These are phyloP conservation scores for Extremus antarcticus DNA, from an alignment of 495 filamentous ascomycete species.

Conservation along the genomic window DNA sequence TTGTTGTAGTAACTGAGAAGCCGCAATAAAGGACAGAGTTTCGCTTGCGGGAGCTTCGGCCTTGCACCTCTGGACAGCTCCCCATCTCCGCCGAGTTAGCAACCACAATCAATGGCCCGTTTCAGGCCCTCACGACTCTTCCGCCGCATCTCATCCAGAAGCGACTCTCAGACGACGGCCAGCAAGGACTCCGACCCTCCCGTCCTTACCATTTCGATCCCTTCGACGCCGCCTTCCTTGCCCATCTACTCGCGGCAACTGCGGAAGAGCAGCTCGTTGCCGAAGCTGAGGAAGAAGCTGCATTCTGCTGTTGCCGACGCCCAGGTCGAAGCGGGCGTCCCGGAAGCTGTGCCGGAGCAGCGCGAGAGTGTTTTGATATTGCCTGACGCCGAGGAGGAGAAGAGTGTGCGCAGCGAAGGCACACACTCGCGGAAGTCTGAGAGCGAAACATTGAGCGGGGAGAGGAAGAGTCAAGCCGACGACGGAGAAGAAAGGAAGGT, in stretches of 20 bases:
- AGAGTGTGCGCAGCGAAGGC: not conserved
- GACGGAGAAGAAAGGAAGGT: not conserved
- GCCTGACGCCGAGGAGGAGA: not conserved
- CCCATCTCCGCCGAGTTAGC: no score
- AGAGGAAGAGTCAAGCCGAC: not conserved
- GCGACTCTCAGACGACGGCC: not conserved
- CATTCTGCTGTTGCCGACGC: not conserved
- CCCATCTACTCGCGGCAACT: not conserved
- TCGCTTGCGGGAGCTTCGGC: no score
- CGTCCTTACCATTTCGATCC: not conserved
- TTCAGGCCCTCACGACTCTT: slow-evolving; percentile 1
- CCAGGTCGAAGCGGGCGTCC: not conserved
- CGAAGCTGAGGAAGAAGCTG: not conserved
- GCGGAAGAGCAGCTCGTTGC: slow-evolving; percentile 1
- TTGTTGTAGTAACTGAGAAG: not conserved
- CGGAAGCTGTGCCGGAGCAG: not conserved
- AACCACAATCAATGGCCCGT: slow-evolving; percentile 5
- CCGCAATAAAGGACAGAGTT: not conserved
- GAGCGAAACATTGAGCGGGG: not conserved
- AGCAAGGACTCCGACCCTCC: not conserved
- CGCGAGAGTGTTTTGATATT: not conserved
- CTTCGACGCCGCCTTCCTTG: not conserved
- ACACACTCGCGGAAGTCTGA: not conserved
- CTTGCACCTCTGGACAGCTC: no score
- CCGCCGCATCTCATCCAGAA: not conserved